Base-by-base conservation (phyloP, 1,284 basidiomycete species). In the Volvariella surrecta region DNA sequence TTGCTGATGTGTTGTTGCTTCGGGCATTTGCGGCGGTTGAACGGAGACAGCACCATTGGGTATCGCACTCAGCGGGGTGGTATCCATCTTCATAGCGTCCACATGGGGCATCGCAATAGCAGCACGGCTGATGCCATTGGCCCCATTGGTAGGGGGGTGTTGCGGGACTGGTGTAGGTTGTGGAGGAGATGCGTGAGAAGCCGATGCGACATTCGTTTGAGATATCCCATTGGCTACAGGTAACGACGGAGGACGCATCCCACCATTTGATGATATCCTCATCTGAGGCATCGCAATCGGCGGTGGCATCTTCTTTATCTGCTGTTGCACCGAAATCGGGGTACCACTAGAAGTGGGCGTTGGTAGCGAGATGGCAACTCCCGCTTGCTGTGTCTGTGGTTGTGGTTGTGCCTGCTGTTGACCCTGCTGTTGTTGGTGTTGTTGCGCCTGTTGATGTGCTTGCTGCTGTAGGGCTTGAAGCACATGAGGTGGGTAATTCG, bases 221-320 rank as follows among this genome's bases (percentile, higher is more conserved):
- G 44, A 30, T 7, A 35, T 4, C 8, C 18, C 18, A 8, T 51
- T 52, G 24, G 51, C 39, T 7, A 51, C 45, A 20, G 58, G 50
- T 2, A 59, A 42, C 11, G 50, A 47, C 2, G 71, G 66, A 1
- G 74, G 71, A 15, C 71, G 73, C 58, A 74, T 75, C 30, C 62
- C 70, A 44, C 70, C 73, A 32, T 70, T 73, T 0, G 76, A 72
- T 0, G 75, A 74, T 30, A 77, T 74, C 22, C 78, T 72, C 61
- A 76, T 67, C 40, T 75, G 76, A 1, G 75, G 71, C 3, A 73
- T 56, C 0, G 63, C 58, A 11, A 59, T 55, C 3, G 77, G 71
- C 1, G 77, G 71, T 1, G 71, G 64, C 66, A 70, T 69, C 58
- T 68, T 73, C 62, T 79, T 80, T 47, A 79, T 57, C 40, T 74